Conservation (phyloP, 139 green algal species). For the Micromonas pusilla region DNA sequence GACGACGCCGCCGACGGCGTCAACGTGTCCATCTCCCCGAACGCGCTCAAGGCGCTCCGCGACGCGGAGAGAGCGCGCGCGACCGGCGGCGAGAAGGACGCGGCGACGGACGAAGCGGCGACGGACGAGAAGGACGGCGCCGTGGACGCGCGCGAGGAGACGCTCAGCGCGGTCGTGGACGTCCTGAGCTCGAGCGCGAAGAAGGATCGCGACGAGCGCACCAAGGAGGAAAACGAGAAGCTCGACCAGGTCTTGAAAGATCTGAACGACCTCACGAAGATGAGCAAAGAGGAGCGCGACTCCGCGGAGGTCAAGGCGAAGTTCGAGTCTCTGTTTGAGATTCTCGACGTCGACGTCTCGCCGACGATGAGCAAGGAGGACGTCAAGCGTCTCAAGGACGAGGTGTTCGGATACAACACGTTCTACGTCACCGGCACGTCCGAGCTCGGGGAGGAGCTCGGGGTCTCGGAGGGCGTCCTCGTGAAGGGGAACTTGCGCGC, state of each 20-base stretch:
- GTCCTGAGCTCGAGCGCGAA: neutral
- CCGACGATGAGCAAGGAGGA: slow-evolving; percentile 13
- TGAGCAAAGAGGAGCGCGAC: neutral
- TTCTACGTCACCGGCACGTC: slow-evolving; percentile 29
- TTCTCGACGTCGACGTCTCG: slow-evolving; percentile 13
- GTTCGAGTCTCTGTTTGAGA: slow-evolving; percentile 14
- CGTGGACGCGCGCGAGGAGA: neutral
- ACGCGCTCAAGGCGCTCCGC: neutral
- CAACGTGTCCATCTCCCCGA: neutral
- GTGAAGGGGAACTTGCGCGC: neutral
- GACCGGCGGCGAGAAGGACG: neutral
- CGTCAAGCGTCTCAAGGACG: neutral
- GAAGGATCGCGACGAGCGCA: neutral
- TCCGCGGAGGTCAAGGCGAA: neutral
- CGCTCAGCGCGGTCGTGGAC: neutral
- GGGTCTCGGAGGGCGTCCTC: slow-evolving; percentile 15
- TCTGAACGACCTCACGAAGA: slow-evolving; percentile 5
- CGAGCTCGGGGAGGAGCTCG: slow-evolving; percentile 7
- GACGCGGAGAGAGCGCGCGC: neutral
- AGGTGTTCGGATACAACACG: slow-evolving; percentile 27
- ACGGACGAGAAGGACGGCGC: neutral
- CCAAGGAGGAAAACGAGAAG: neutral
- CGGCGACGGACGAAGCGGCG: neutral
- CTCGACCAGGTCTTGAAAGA: slow-evolving; percentile 10
- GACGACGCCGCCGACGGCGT: neutral